Conservation (phyloP, 805 yeast genomes). For the Starmera dryadoides region DNA sequence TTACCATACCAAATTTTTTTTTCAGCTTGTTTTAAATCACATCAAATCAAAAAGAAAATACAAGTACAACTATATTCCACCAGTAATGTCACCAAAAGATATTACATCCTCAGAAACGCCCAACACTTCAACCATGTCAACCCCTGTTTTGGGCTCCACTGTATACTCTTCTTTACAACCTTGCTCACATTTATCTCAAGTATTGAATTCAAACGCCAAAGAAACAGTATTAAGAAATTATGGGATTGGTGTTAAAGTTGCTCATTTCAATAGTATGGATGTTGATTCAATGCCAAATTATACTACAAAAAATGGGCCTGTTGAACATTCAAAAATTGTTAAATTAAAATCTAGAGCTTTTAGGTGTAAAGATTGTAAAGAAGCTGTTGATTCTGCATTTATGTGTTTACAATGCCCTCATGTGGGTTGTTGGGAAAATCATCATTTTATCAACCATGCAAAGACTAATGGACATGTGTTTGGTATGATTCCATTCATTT, state of each 20-base stretch:
- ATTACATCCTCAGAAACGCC: slow-evolving; percentile 1
- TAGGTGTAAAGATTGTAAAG: slow-evolving; percentile 43
- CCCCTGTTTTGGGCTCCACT: background rate
- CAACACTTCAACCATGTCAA: background rate
- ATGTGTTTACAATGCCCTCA: slow-evolving; percentile 76
- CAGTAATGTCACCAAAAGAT: no score
- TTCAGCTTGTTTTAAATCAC: no score
- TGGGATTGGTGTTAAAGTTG: slow-evolving; percentile 17
- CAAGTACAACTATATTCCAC: no score
- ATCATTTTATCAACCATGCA: slow-evolving; percentile 42
- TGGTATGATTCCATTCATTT: slow-evolving; percentile 26
- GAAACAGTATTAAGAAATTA: slow-evolving; percentile 21
- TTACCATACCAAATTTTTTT: no score
- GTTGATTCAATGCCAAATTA: slow-evolving; percentile 4
- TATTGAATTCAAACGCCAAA: slow-evolving; percentile 17
- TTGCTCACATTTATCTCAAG: slow-evolving; percentile 21
- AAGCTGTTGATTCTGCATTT: slow-evolving; percentile 30
- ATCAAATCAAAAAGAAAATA: no score
- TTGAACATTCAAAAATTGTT: slow-evolving; percentile 31
- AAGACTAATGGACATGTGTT: slow-evolving; percentile 42
- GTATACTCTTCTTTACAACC: slow-evolving; percentile 6
- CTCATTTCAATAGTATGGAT: slow-evolving; percentile 7
- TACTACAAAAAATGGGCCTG: slow-evolving; percentile 7
- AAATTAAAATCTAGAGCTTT: slow-evolving; percentile 36
- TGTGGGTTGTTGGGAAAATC: slow-evolving; percentile 56